Conservation (phyloP, 352 stramenopile genomes). For the Globisporangium parvum region DNA sequence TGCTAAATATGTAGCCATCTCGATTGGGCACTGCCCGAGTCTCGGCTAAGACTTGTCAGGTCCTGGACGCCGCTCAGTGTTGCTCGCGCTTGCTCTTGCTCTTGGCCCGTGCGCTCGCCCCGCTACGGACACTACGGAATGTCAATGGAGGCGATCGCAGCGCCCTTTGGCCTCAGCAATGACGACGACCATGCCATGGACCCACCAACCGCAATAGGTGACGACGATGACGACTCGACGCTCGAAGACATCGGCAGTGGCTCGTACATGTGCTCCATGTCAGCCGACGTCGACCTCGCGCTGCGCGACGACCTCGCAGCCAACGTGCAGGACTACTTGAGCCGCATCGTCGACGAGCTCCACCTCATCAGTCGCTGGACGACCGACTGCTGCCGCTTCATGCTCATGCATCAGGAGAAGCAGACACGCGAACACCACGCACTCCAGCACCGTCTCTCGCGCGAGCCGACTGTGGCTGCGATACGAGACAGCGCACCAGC, state of each 20-base stretch:
- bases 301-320: conserved; percentile 22
- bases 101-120: too few relatives aligned
- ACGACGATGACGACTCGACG: neutral
- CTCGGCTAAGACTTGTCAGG: too few relatives aligned
- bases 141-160: neutral
- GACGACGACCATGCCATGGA: neutral
- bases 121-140: too few relatives aligned
- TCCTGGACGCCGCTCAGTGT: too few relatives aligned
- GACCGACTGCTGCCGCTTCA: conserved; percentile 11
- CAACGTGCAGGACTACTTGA: conserved; percentile 39
- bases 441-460: neutral
- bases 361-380: conserved; percentile 44
- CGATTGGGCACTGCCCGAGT: too few relatives aligned
- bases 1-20: too few relatives aligned
- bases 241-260: conserved; percentile 1
- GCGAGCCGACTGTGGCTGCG: too few relatives aligned
- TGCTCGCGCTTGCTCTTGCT: too few relatives aligned
- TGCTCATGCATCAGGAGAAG: conserved; percentile 8
- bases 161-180: too few relatives aligned
- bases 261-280: conserved; percentile 30
- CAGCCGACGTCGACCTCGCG: conserved; percentile 29
- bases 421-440: neutral
- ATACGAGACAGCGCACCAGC: too few relatives aligned
- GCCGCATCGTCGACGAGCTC: conserved; percentile 46
- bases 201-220: too few relatives aligned